A percentile compares a stretch with the other conserved stretches of the same genome.
phyloP scores from a whole-genome alignment of 2,329 filamentous ascomycete species.

The Rugonectria rugulosa region DNA sequence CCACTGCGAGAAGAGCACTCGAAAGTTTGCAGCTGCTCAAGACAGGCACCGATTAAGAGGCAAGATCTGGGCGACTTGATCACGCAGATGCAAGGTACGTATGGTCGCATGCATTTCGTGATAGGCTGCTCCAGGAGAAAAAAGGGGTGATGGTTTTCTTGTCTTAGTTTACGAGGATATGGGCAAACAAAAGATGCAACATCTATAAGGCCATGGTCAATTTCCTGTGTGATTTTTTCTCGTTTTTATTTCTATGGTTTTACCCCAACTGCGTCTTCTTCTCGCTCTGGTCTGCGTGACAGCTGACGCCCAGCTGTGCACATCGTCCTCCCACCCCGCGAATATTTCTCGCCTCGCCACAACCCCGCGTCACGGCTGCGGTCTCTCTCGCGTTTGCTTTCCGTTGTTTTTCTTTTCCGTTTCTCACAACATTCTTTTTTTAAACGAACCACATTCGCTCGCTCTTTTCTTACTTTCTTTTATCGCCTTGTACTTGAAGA shows the following conservation, averaged over 20 bases:
- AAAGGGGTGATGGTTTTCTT: too few species aligned
- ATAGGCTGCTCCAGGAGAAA: too few species aligned
- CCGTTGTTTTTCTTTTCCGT: neutral
- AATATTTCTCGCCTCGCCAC: conserved; percentile 22
- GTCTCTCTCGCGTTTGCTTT: neutral
- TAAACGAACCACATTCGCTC: too few species aligned
- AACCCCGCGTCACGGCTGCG: conserved; percentile 8
- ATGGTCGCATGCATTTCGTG: conserved; percentile 31
- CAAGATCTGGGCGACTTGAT: neutral
- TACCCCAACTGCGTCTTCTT: too few species aligned
- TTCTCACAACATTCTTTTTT: too few species aligned
- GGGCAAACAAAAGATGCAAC: neutral
- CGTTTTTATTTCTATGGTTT: too few species aligned
- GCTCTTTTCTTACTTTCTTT: neutral
- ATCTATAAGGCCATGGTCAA: too few species aligned
- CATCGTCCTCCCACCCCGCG: conserved; percentile 15
- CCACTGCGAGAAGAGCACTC: too few species aligned
- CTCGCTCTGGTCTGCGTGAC: conserved; percentile 30
- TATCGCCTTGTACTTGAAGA: too few species aligned
- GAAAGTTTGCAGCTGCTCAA: too few species aligned
- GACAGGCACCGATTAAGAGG: too few species aligned
- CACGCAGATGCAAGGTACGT: conserved; percentile 11
- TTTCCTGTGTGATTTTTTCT: too few species aligned
- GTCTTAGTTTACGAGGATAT: neutral
- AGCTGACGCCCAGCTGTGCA: conserved; percentile 31